These are phyloP conservation scores for Phytophthora tubulina DNA, from an alignment of 352 stramenopile species.

Conservation along the genomic window DNA sequence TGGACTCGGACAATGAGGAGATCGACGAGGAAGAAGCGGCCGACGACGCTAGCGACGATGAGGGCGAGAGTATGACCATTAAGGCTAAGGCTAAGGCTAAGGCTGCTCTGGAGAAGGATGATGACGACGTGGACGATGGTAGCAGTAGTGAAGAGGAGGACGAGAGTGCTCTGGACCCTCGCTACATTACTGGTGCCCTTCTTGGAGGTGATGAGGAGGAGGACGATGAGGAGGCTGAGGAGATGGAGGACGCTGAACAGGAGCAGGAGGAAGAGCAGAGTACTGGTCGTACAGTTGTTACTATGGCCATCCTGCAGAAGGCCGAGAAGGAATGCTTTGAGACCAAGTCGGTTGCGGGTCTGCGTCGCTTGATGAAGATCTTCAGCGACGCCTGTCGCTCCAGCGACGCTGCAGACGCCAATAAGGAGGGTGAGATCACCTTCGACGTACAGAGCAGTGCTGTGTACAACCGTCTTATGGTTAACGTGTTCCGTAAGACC, in stretches of 20 bases:
- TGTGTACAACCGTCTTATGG: constrained; percentile 97
- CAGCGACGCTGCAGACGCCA: constrained; percentile 83
- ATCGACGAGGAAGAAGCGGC: constrained; percentile 32
- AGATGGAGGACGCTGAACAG: constrained; percentile 29
- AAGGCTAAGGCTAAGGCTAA: constrained; percentile 31
- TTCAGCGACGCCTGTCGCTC: constrained; percentile 96
- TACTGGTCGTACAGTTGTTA: constrained; percentile 73
- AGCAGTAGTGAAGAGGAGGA: constrained; percentile 89
- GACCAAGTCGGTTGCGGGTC: constrained; percentile 83
- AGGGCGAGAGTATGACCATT: constrained; percentile 25
- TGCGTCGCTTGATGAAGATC: constrained; percentile 94
- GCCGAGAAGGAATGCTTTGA: constrained; percentile 93
- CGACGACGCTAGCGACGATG: constrained; percentile 39
- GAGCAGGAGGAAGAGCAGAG: constrained; percentile 37
- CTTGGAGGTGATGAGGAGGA: constrained; percentile 50
- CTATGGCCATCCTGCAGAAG: constrained; percentile 74
- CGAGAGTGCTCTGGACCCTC: constrained; percentile 80
- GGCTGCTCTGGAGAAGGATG: constrained; percentile 47
- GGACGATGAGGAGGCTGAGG: constrained; percentile 37
- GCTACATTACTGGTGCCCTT: constrained; percentile 66
- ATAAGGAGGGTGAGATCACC: constrained; percentile 77
- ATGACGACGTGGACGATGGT: constrained; percentile 56
- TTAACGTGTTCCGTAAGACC: constrained; percentile 92
- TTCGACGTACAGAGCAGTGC: constrained; percentile 94
- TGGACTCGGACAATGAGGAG: constrained; percentile 74